phyloP scores from a whole-genome alignment of 768 basidiomycete genomes.

The Podaxis sp. region DNA sequence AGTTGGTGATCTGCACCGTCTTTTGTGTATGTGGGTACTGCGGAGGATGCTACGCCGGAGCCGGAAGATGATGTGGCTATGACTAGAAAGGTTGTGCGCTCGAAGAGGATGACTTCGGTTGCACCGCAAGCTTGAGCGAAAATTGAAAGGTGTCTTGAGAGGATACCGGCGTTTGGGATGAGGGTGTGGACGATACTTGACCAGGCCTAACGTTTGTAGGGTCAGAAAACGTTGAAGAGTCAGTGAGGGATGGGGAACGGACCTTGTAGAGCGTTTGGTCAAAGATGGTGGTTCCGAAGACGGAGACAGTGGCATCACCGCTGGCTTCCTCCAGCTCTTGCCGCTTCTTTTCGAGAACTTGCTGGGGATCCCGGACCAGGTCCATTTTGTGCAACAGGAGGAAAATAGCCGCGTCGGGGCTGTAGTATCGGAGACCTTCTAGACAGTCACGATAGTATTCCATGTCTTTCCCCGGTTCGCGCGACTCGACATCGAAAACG shows the following conservation, averaged over 20 bases:
- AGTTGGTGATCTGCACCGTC: conserved; percentile 43
- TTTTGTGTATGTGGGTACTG: conserved; percentile 22
- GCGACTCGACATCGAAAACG: conserved; percentile 93
- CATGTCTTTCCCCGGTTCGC: conserved; percentile 82
- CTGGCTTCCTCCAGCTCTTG: conserved; percentile 73
- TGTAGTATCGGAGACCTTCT: conserved; percentile 73
- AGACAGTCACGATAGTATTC: conserved; percentile 93
- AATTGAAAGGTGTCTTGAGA: conserved; percentile 82
- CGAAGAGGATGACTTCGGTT: conserved; percentile 93
- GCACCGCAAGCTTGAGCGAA: conserved; percentile 88
- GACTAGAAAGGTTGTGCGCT: conserved; percentile 96
- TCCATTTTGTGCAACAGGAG: conserved; percentile 99
- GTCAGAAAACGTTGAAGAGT: conserved; percentile 9
- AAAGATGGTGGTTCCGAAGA: conserved; percentile 95
- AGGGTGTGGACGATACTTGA: conserved; percentile 95
- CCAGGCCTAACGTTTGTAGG: conserved; percentile 72
- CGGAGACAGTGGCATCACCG: conserved; percentile 57
- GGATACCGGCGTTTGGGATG: conserved; percentile 91
- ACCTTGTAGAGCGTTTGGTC: conserved; percentile 97
- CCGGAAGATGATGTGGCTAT: conserved; percentile 77
- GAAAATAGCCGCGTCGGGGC: conserved; percentile 84
- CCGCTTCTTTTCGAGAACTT: conserved; percentile 68
- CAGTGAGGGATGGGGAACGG: conserved; percentile 16
- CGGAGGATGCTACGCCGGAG: conserved; percentile 34
- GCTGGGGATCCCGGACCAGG: conserved; percentile 65